A percentile compares a stretch with the other conserved stretches of the same genome.
phyloP scores from a whole-genome alignment of 2,329 filamentous ascomycete genomes.

The Monosporascus sp. region DNA sequence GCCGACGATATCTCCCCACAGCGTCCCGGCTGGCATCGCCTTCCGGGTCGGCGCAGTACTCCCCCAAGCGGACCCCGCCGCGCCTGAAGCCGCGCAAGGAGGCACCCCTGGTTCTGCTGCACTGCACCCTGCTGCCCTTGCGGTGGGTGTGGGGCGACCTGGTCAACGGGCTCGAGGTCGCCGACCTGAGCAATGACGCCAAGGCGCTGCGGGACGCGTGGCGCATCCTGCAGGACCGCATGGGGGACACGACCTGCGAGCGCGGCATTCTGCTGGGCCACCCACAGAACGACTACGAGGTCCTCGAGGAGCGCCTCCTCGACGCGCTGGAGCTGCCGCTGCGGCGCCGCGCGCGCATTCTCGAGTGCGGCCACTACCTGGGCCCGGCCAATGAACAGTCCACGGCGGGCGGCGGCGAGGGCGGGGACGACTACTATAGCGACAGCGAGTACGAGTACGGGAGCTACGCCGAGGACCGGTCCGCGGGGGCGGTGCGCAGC shows the following conservation, averaged over 20 bases:
- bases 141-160: conserved; percentile 59
- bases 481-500: background rate
- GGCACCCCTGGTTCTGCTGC: conserved; percentile 68
- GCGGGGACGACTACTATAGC: conserved; percentile 39
- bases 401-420: conserved; percentile 38
- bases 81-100: conserved; percentile 53
- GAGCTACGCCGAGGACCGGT: conserved; percentile 2
- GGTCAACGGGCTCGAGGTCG: conserved; percentile 36
- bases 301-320: conserved; percentile 71
- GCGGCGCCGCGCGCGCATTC: conserved; percentile 58
- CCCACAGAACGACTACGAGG: conserved; percentile 73
- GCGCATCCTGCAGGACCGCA: conserved; percentile 62
- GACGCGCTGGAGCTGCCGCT: conserved; percentile 69
- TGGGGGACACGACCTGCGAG: conserved; percentile 67
- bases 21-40: conserved; percentile 56
- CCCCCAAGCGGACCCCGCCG: conserved; percentile 51
- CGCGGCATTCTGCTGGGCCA: conserved; percentile 72
- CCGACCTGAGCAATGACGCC: conserved; percentile 31
- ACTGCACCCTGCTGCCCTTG: conserved; percentile 70
- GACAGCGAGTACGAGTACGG: conserved; percentile 17
- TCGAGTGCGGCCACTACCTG: conserved; percentile 73
- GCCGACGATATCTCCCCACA: conserved; percentile 44
- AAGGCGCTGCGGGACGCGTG: conserved; percentile 57
- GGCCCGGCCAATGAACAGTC: conserved; percentile 50
- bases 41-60: conserved; percentile 44